These are phyloP conservation scores for Thraustotheca clavata DNA, from an alignment of 352 stramenopile species.

Conservation along the genomic window DNA sequence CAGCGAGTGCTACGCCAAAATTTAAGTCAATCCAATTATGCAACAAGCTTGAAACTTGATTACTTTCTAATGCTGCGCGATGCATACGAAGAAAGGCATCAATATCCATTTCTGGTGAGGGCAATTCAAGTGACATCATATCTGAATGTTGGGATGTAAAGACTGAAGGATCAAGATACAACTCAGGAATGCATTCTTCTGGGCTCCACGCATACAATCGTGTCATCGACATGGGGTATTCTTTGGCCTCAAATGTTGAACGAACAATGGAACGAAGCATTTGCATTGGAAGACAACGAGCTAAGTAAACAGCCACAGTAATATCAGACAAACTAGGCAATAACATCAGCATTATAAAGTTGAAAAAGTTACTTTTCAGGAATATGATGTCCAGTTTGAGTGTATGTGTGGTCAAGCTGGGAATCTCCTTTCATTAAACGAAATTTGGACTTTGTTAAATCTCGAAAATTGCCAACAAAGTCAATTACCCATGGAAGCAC, in stretches of 20 bases:
- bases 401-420: conserved; percentile 87
- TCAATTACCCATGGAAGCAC: conserved; percentile 96
- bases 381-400: conserved; percentile 88
- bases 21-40: conserved; percentile 96
- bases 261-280: conserved; percentile 84
- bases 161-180: conserved; percentile 83
- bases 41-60: conserved; percentile 73
- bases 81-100: conserved; percentile 85
- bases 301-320: conserved; percentile 94
- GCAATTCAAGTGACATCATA: conserved; percentile 68
- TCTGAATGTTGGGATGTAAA: conserved; percentile 77
- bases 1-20: conserved; percentile 84
- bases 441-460: conserved; percentile 91
- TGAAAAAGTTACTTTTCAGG: conserved; percentile 62
- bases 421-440: conserved; percentile 92
- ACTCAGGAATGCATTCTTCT: conserved; percentile 95
- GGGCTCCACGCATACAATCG: conserved; percentile 92
- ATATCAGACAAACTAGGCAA: conserved; percentile 81
- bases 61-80: conserved; percentile 86
- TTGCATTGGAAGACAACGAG: conserved; percentile 79
- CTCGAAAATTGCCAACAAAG: conserved; percentile 82
- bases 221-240: conserved; percentile 88
- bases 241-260: conserved; percentile 87
- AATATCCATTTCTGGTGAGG: conserved; percentile 57
- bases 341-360: background rate